Base-by-base conservation (phyloP, 257 asterid species). In the Solanum acaule region DNA sequence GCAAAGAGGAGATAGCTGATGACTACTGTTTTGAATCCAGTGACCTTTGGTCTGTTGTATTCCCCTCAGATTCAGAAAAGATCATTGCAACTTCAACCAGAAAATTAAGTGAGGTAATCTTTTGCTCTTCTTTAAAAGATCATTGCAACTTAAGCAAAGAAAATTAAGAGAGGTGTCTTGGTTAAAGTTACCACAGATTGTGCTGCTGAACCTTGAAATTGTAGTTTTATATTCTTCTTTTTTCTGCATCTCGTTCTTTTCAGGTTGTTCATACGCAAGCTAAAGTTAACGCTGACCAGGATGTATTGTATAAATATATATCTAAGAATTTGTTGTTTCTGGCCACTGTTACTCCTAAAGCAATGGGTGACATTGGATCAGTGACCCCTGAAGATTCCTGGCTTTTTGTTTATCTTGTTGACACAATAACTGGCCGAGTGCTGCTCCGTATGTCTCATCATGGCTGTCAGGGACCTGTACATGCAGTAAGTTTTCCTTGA, bases 241-340 rank as follows among this genome's bases (percentile, higher is more conserved):
- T 29, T 72, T 79, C 67, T 61, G 38, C 75, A 34, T 77, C 86
- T 86, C 86, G 37, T 91, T 88, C 73, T 89, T 86, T 88, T 73
- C 93, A 97, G 99, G 98, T 93, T 49, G 99, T 97, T 93, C 98
- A 96, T 89, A 97, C 99, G 82, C 99, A 97, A 91, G 95, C 99
- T 84, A 97, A 96, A 90, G 96, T 97, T 90, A 92, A 95, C 25
- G 87, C 94, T 63, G 99, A 97, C 89, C 98, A 96, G 92, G 98
- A 97, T 91, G 99, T 96, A 84, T 94, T 94, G 96, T 97, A 96
- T 93, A 97, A 97, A 92, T 96, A 95, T 87, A 87, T 94, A 87
- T 97, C 99, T 4, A 96, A 94, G 91, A 97, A 96, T 91, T 88
- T 96, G 91, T 93, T 97, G 46, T 97, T 95, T 92, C 91, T 95